Conservation (phyloP, 2,329 filamentous ascomycete species). For the Thielaviopsis musarum region DNA sequence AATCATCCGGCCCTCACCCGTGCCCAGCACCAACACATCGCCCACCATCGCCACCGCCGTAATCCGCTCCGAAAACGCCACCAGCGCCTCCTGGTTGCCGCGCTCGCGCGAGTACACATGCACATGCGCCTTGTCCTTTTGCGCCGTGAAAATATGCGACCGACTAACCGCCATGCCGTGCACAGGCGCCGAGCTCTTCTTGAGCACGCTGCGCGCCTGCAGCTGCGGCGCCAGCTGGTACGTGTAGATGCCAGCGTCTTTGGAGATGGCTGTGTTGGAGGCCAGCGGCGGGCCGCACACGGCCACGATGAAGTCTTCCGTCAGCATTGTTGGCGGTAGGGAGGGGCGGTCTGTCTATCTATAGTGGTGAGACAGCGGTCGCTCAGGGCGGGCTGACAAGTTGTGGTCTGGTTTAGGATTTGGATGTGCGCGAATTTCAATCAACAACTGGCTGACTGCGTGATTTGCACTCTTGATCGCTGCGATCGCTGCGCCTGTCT, state of each 20-base stretch:
- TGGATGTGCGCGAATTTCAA: not conserved
- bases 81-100: constrained; percentile 72
- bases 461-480: not conserved
- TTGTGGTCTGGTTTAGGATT: no score
- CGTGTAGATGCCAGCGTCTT: constrained; percentile 77
- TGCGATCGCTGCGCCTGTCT: not conserved
- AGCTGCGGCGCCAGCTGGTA: constrained; percentile 67
- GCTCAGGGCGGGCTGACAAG: not conserved
- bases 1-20: constrained; percentile 68
- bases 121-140: constrained; percentile 78
- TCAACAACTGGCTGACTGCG: not conserved
- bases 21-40: constrained; percentile 63
- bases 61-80: constrained; percentile 79
- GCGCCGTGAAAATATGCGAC: constrained; percentile 79
- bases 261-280: constrained; percentile 45
- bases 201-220: constrained; percentile 62
- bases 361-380: not conserved
- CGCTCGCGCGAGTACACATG: constrained; percentile 79
- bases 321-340: constrained; percentile 29
- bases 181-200: constrained; percentile 71
- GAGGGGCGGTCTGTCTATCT: no score
- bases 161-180: constrained; percentile 67
- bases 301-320: constrained; percentile 42
- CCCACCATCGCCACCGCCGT: constrained; percentile 57
- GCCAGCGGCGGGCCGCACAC: constrained; percentile 39